Conservation (phyloP, 345 rosid species). For the Lepidium aucheri region DNA sequence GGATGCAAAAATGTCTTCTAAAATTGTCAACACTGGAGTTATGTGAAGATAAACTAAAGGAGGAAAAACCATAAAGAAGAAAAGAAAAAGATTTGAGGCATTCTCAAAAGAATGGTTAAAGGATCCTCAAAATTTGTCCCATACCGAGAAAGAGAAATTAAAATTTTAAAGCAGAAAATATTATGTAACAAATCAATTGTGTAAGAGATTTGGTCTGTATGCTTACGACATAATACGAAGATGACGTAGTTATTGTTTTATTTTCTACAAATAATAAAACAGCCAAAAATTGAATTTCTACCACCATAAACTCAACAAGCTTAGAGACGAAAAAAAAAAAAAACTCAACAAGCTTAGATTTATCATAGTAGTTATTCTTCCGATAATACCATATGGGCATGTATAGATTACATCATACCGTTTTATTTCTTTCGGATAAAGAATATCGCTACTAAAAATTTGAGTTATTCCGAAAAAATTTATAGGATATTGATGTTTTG, state of each 20-base stretch:
- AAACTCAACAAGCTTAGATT: not conserved
- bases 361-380: not conserved
- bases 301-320: not conserved
- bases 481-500: too few relatives aligned
- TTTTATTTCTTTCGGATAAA: not conserved
- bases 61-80: not conserved
- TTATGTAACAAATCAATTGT: slow-evolving; percentile 8
- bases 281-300: not conserved
- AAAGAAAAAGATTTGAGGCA: slow-evolving; percentile 1
- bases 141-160: slow-evolving; percentile 12
- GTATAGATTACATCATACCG: not conserved
- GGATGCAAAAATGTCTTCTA: not conserved
- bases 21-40: slow-evolving; percentile 24
- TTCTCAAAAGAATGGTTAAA: slow-evolving; percentile 27
- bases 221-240: slow-evolving; percentile 15
- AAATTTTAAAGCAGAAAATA: not conserved
- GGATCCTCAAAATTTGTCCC: slow-evolving; percentile 30
- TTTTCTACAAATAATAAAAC: not conserved
- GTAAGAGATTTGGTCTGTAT: slow-evolving; percentile 24
- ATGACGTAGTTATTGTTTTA: slow-evolving; percentile 14
- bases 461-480: too few relatives aligned
- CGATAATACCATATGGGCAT: not conserved
- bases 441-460: too few relatives aligned
- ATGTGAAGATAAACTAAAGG: slow-evolving; percentile 19
- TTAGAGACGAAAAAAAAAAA: too few relatives aligned